phyloP scores from a whole-genome alignment of 1,284 basidiomycete genomes.

The Ustilago esculenta region DNA sequence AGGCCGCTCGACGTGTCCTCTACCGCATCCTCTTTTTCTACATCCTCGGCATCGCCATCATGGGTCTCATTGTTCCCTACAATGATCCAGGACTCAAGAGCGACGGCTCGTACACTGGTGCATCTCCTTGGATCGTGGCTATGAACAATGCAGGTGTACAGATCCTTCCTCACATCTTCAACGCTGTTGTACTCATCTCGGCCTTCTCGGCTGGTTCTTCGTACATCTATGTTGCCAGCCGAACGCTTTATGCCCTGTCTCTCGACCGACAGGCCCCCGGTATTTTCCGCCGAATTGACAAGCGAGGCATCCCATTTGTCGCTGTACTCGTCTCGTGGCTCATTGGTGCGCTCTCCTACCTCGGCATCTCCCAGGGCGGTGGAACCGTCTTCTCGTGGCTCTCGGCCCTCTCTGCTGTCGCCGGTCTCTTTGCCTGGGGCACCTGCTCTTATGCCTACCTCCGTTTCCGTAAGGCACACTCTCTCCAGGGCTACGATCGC shows the following conservation, averaged over 20 bases:
- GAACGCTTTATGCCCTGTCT: constrained; percentile 79
- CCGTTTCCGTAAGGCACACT: constrained; percentile 76
- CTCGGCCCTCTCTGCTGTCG: constrained; percentile 75
- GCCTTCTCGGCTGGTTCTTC: constrained; percentile 87
- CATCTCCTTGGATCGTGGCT: constrained; percentile 68
- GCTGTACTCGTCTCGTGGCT: constrained; percentile 75
- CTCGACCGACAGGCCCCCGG: constrained; percentile 78
- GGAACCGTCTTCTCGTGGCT: constrained; percentile 73
- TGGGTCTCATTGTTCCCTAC: constrained; percentile 59
- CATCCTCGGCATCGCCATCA: constrained; percentile 69
- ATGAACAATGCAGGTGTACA: constrained; percentile 68
- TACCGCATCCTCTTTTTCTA: constrained; percentile 69
- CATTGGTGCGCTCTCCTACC: constrained; percentile 78
- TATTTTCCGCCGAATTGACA: constrained; percentile 76
- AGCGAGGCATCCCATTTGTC: constrained; percentile 79
- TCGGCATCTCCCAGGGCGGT: constrained; percentile 68
- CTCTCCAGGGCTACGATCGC: constrained; percentile 73
- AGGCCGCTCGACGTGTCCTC: constrained; percentile 53
- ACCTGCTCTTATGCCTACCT: constrained; percentile 80
- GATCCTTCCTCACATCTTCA: constrained; percentile 72
- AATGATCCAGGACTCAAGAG: constrained; percentile 43
- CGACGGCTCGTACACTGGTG: constrained; percentile 34
- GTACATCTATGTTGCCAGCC: constrained; percentile 82
- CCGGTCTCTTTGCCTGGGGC: constrained; percentile 82
- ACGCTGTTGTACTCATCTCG: constrained; percentile 79